Evolutionary conservation across 192 early-diverging fungal species (phyloP), one percentile per base, ranked within the genome.

Genomic region (Coemansia sp.): DNA sequence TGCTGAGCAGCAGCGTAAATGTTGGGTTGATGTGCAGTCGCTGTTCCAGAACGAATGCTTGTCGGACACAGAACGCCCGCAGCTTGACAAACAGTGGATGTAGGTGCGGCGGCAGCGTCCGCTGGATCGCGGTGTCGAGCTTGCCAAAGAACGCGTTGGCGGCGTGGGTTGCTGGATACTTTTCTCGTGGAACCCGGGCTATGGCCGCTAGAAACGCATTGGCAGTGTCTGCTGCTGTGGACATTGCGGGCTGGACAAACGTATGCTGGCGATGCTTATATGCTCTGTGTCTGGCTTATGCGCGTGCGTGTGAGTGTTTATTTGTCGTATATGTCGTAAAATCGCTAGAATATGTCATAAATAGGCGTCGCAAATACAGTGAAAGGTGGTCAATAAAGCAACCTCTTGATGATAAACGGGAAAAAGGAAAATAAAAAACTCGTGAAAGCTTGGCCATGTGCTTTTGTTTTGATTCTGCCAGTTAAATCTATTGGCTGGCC

Each of bases 1-100:
- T 60, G 36, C 62, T 43, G 5, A 79, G 65, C 13, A 79, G 56
- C 15, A 79, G 66, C 62, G 52, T 59, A 40, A 79, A 79, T 32
- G 77, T 64, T 11, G 77, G 77, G 23, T 79, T 79, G 19, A 79
- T 62, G 35, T 74, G 77, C 17, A 79, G 68, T 15, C 71, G 71
- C n/a, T 63, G 67, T 55, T 79, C 77, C 8, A 79, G 59, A n/a
- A 58, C 34, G 20, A 79, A 58, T 7, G 66, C 46, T 25, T 69
- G 71, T 14, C 77, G 71, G 13, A 71, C 58, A n/a, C 67, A 65
- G 46, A 68, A 68, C 4, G 69, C 71, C 29, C 55, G 71, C 5
- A 79, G 49, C n/a, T 62, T 53, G 43, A 53, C 55, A 5, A 71
- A 15, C 19, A 79, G 72, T 33, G 77, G 77, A 25, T 66, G 68